Evolutionary conservation across 352 stramenopile genomes (phyloP).

Genomic region (Phytophthora macrochlamydospora): DNA sequence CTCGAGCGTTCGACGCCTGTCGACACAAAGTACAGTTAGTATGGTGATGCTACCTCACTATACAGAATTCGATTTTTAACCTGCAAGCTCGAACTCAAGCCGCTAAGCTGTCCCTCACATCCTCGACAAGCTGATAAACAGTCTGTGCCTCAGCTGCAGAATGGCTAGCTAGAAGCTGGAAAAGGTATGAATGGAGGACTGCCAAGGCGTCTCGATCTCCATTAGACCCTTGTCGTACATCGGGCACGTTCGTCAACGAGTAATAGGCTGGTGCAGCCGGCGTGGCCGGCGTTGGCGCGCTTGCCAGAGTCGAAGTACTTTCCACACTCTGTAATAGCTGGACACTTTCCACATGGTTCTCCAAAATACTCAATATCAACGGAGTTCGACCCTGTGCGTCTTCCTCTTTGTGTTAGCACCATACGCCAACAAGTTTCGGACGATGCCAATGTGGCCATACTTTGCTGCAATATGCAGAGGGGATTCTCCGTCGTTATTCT

Average conservation of each 20-base stretch:
- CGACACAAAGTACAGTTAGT: conserved; percentile 3
- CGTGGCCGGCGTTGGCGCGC: conserved; percentile 5
- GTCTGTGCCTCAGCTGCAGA: conserved; percentile 27
- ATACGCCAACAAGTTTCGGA: conserved; percentile 44
- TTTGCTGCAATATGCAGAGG: conserved; percentile 87
- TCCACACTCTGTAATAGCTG: conserved; percentile 57
- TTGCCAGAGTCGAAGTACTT: conserved; percentile 12
- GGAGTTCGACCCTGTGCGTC: conserved; percentile 65
- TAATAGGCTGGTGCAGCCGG: conserved; percentile 12
- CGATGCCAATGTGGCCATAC: conserved; percentile 44
- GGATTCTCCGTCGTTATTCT: conserved; percentile 90
- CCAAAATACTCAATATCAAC: conserved; percentile 71
- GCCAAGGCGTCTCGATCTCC: conserved; percentile 30
- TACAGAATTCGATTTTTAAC: conserved; percentile 6
- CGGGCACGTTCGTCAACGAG: conserved; percentile 5
- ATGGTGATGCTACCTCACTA: neutral
- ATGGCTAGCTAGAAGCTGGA: conserved; percentile 25
- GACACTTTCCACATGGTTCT: conserved; percentile 70
- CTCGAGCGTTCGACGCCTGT: conserved; percentile 29
- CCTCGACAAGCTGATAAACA: conserved; percentile 33
- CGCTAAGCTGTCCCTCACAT: conserved; percentile 31
- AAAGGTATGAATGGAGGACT: conserved; percentile 30
- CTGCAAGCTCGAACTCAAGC: conserved; percentile 34
- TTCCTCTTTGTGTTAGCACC: conserved; percentile 53
- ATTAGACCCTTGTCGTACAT: conserved; percentile 10